Evolutionary conservation across 2,329 filamentous ascomycete species (phyloP).

Genomic region (Fusarium sp.): DNA sequence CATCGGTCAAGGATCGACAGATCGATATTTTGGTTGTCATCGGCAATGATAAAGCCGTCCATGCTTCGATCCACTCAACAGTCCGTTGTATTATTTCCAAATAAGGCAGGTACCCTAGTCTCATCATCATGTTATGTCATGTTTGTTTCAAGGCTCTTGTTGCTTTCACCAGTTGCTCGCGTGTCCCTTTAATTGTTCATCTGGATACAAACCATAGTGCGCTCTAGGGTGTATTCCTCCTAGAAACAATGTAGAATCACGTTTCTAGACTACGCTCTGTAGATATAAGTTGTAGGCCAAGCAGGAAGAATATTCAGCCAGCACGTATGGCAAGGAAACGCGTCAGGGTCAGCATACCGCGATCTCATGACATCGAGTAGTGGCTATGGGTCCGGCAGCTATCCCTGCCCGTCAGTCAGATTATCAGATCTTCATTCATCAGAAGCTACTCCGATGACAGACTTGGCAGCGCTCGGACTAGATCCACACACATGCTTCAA

Average conservation of each 20-base stretch:
- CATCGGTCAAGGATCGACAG: not conserved
- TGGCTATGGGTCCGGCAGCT: not conserved
- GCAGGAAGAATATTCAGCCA: not conserved
- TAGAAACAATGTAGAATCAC: not conserved
- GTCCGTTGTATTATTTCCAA: not conserved
- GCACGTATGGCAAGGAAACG: not conserved
- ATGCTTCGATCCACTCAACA: not conserved
- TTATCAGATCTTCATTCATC: not conserved
- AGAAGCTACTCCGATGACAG: not conserved
- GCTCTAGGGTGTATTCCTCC: not conserved
- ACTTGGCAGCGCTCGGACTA: not conserved
- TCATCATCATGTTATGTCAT: not conserved
- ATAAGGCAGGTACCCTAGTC: not conserved
- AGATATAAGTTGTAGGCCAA: not conserved
- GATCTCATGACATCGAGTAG: not conserved
- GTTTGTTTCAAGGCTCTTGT: not conserved
- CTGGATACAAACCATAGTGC: not conserved
- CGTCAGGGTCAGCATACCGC: not conserved
- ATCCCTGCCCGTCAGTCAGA: not conserved
- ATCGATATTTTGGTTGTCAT: constrained; percentile 19
- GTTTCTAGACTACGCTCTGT: not conserved
- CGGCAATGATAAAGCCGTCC: not conserved
- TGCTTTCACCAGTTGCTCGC: not conserved
- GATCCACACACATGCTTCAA: not conserved
- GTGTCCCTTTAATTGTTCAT: not conserved